These are phyloP conservation scores for Rosa lucieae DNA, from an alignment of 306 rosid species.

Conservation along the genomic window DNA sequence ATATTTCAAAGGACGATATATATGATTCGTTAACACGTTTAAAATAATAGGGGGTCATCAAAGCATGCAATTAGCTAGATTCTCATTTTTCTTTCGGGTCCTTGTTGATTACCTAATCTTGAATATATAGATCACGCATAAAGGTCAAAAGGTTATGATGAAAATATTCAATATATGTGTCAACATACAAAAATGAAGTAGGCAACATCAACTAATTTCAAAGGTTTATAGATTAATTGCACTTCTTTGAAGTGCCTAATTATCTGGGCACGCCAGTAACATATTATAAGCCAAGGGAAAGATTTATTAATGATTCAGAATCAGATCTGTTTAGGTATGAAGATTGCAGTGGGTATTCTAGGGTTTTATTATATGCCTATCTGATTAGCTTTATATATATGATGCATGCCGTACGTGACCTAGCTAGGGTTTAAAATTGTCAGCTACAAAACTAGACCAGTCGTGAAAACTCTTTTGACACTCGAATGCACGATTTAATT, in stretches of 20 bases:
- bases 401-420: not conserved
- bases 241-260: constrained; percentile 22
- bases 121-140: constrained; percentile 2
- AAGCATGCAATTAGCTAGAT: constrained; percentile 8
- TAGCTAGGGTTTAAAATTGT: not conserved
- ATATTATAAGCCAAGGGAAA: constrained; percentile 5
- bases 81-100: not conserved
- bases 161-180: constrained; percentile 1
- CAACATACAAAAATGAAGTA: not conserved
- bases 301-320: constrained; percentile 3
- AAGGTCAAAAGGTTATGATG: not conserved
- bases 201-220: not conserved
- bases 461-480: not conserved
- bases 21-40: constrained; percentile 10
- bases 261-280: constrained; percentile 20
- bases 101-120: constrained; percentile 16
- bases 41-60: not conserved
- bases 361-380: not conserved
- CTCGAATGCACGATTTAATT: not conserved
- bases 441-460: not conserved
- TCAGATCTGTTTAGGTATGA: constrained; percentile 27
- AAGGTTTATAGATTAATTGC: not conserved
- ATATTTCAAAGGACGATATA: not conserved
- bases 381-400: not conserved
- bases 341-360: not conserved